Conservation (phyloP, 768 basidiomycete genomes). For the Candolleomyces efflorescens region DNA sequence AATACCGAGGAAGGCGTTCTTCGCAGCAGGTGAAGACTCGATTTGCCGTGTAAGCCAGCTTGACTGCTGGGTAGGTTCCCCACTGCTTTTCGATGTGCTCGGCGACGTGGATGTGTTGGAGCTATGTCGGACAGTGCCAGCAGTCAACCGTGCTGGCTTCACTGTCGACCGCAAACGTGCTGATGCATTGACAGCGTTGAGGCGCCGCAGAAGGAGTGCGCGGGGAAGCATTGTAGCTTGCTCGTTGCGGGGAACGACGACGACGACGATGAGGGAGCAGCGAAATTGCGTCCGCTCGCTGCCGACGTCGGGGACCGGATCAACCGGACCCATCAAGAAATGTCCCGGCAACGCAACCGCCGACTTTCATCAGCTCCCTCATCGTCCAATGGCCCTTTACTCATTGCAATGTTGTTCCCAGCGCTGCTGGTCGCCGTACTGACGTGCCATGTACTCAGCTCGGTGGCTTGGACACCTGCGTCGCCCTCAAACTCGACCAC, state of each 20-base stretch:
- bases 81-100: not conserved
- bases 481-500: conserved; percentile 61
- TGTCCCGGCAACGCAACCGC: no score
- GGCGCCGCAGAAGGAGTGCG: conserved; percentile 1
- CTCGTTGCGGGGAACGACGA: not conserved
- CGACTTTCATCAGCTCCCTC: not conserved
- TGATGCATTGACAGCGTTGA: not conserved
- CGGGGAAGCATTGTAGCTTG: conserved; percentile 4
- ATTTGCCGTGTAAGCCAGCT: conserved; percentile 57
- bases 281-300: not conserved
- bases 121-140: not conserved
- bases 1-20: conserved; percentile 41
- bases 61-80: conserved; percentile 15
- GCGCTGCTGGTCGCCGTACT: no score
- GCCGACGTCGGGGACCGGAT: no score
- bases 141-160: not conserved
- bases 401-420: no score
- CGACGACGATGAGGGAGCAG: not conserved
- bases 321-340: no score
- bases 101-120: not conserved
- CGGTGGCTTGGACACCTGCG: conserved; percentile 62
- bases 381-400: not conserved
- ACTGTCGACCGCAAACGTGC: not conserved
- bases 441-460: no score
- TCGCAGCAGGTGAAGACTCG: conserved; percentile 43